These are phyloP conservation scores for Sugiyamaella neomexicana DNA, from an alignment of 1,139 yeast genomes.

Conservation along the genomic window DNA sequence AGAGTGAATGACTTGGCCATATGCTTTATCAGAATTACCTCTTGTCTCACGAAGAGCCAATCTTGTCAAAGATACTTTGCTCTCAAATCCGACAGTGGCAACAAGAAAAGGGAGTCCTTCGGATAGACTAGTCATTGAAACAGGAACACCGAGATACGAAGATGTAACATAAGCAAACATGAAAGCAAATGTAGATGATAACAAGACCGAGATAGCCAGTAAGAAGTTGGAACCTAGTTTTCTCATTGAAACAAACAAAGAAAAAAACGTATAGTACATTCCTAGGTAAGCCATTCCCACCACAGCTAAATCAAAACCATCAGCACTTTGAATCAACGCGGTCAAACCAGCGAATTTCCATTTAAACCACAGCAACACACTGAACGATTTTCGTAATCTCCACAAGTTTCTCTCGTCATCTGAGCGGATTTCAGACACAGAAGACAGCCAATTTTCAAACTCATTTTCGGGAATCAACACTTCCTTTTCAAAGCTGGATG, in stretches of 20 bases:
- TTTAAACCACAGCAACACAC: slow-evolving; percentile 61
- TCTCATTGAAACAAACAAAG: slow-evolving; percentile 79
- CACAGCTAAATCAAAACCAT: slow-evolving; percentile 79
- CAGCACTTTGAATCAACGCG: slow-evolving; percentile 70
- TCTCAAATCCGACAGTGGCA: slow-evolving; percentile 90
- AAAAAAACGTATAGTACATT: slow-evolving; percentile 82
- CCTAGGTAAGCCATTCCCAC: slow-evolving; percentile 83
- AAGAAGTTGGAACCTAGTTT: slow-evolving; percentile 81
- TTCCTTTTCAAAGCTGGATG: slow-evolving; percentile 42
- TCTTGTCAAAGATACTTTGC: slow-evolving; percentile 74
- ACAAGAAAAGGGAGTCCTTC: slow-evolving; percentile 95
- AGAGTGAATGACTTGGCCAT: slow-evolving; percentile 46
- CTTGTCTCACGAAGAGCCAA: slow-evolving; percentile 47
- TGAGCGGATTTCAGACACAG: slow-evolving; percentile 41
- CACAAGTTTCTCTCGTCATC: slow-evolving; percentile 62
- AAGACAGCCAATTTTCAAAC: slow-evolving; percentile 39
- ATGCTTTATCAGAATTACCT: slow-evolving; percentile 40
- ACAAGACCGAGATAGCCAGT: slow-evolving; percentile 80
- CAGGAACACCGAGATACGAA: slow-evolving; percentile 45
- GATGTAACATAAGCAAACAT: slow-evolving; percentile 77
- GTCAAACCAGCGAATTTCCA: slow-evolving; percentile 49
- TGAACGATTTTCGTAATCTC: slow-evolving; percentile 61
- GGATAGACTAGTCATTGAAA: slow-evolving; percentile 73
- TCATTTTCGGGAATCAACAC: slow-evolving; percentile 47
- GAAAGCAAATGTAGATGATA: slow-evolving; percentile 84